These are phyloP conservation scores for Penicillium fuscoglaucum DNA, from an alignment of 2,329 filamentous ascomycete genomes.

Conservation along the genomic window DNA sequence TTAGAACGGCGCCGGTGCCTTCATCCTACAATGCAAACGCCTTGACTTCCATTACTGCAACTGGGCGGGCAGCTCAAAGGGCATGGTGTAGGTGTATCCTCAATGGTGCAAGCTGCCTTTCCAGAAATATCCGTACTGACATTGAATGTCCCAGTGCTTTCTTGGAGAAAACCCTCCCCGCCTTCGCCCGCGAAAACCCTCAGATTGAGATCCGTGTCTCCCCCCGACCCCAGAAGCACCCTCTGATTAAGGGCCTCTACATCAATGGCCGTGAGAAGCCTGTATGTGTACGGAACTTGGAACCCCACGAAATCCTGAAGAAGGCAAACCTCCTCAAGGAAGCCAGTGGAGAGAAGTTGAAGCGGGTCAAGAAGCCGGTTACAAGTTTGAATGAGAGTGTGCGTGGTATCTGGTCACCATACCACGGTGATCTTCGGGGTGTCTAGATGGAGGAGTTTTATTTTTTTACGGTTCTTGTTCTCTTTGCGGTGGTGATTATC, in stretches of 20 bases:
- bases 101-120: background rate
- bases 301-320: conserved; percentile 74
- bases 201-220: conserved; percentile 90
- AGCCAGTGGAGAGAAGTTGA: conserved; percentile 51
- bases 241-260: conserved; percentile 84
- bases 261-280: conserved; percentile 86
- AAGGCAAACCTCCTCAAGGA: conserved; percentile 62
- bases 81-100: conserved; percentile 74
- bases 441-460: conserved; percentile 40
- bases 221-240: conserved; percentile 85
- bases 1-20: conserved; percentile 94
- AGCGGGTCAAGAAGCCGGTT: conserved; percentile 59
- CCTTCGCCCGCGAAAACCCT: conserved; percentile 79
- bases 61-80: conserved; percentile 86
- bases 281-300: conserved; percentile 84
- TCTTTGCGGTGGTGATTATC: conserved; percentile 10
- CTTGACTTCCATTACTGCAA: conserved; percentile 98
- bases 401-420: conserved; percentile 65
- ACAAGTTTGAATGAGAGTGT: conserved; percentile 64
- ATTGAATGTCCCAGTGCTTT: conserved; percentile 61
- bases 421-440: conserved; percentile 57
- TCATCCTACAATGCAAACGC: conserved; percentile 95
- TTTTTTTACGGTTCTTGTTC: conserved; percentile 13
- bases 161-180: conserved; percentile 71
- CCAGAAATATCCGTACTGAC: background rate